Evolutionary conservation across 352 stramenopile species (phyloP), one percentile per base, ranked within the genome.

Genomic region (Globisporangium echinulatum): DNA sequence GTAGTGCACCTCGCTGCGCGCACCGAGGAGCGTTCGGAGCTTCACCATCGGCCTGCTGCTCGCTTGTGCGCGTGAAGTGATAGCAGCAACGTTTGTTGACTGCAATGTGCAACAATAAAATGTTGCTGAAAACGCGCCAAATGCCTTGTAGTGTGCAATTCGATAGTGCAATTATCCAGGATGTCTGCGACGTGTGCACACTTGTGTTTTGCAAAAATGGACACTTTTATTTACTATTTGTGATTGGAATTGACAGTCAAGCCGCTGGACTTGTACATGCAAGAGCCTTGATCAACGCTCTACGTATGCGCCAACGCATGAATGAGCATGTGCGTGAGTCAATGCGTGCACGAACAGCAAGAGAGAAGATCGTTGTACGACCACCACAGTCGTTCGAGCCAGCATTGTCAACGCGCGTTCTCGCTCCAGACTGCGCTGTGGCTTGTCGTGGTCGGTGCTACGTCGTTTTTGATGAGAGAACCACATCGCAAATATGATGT

Each of bases 1-100:
- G 64, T 73, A 87, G 59, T 74, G 63, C 55, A 72, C 69, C 59
- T 85, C 78, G 1, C 58, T 60, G n/a, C 56, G 61, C 47, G 67
- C 60, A 42, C 81, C 78, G 15, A 90, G 63, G 61, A 90, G 62
- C 56, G 75, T 59, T 54, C 66, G 67, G 50, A 87, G 54, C 62
- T 74, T 81, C 25, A 85, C 80, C 80, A 90, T 90, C 11, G 25
- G 2, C 25, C 25, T 25, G 25, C 25, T 25, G 25, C 10, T 43
- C 39, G 39, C 10, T 3, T 11, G 13, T 15, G 43, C 43, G 3
- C 43, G 43, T 48, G 43, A 19, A 17, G 43, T 13, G 6, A 10
- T 0, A 46, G 40, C 40, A 46, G 14, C 8, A 13, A 46, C 14
- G 40, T 13, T 13, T 4, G 6, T 46, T 8, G 0, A 13, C n/a